These are phyloP conservation scores for Keithomyces neogunnii DNA, from an alignment of 2,329 filamentous ascomycete genomes.

Conservation along the genomic window DNA sequence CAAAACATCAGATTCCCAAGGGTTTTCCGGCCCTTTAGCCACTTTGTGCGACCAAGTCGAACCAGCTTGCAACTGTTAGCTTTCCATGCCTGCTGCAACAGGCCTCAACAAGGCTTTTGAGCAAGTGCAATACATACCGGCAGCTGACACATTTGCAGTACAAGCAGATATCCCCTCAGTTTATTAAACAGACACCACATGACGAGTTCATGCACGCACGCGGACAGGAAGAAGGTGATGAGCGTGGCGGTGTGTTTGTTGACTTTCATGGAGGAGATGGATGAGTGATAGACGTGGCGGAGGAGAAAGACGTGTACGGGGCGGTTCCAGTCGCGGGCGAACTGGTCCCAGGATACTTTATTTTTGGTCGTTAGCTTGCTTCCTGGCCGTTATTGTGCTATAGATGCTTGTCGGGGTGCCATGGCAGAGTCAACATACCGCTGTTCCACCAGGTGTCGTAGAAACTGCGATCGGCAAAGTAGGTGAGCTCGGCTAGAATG, in stretches of 20 bases:
- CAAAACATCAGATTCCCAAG: constrained; percentile 71
- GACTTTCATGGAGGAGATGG: constrained; percentile 64
- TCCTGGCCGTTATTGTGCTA: background rate
- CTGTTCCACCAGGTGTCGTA: constrained; percentile 58
- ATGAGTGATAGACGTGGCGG: constrained; percentile 71
- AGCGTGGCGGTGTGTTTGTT: constrained; percentile 64
- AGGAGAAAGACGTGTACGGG: constrained; percentile 72
- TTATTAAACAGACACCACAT: constrained; percentile 80
- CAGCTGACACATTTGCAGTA: constrained; percentile 67
- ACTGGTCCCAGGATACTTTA: constrained; percentile 61
- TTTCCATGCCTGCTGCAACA: background rate
- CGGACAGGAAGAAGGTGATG: constrained; percentile 65
- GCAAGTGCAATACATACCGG: constrained; percentile 34
- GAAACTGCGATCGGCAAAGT: constrained; percentile 70
- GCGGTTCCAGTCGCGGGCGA: constrained; percentile 70
- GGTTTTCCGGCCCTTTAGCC: constrained; percentile 52
- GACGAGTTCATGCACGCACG: constrained; percentile 64
- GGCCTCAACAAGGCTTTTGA: background rate
- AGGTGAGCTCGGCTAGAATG: constrained; percentile 65
- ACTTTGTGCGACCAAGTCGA: constrained; percentile 55
- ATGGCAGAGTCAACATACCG: constrained; percentile 21
- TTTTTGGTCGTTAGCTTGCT: background rate
- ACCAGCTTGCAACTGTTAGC: constrained; percentile 38
- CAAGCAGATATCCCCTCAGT: constrained; percentile 62
- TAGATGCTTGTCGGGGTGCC: background rate